phyloP scores from a whole-genome alignment of 257 asterid genomes.

The Solanum bulbocastanum region DNA sequence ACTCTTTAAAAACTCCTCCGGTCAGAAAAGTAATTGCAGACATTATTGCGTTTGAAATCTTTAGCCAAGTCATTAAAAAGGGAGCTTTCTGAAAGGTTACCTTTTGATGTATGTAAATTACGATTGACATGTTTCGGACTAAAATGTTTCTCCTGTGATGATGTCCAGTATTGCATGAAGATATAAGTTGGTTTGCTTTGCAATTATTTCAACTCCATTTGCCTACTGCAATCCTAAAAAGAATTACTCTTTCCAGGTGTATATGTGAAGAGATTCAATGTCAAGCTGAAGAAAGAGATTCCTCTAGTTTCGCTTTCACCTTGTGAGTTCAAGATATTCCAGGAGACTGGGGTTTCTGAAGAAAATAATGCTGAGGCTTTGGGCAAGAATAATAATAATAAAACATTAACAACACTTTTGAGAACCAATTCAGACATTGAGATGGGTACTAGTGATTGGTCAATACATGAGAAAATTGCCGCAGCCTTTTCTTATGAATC shows the following conservation, averaged over 20 bases:
- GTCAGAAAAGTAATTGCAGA: background rate
- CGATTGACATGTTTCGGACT: background rate
- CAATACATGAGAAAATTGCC: constrained; percentile 54
- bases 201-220: background rate
- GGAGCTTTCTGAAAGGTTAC: background rate
- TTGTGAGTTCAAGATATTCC: constrained; percentile 51
- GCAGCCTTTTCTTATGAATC: constrained; percentile 43
- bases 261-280: constrained; percentile 38
- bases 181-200: background rate
- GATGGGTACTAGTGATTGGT: constrained; percentile 58
- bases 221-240: background rate
- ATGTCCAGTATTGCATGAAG: background rate
- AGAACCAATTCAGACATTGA: constrained; percentile 34
- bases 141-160: background rate
- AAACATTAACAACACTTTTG: constrained; percentile 17
- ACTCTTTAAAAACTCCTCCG: background rate
- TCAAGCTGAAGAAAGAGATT: constrained; percentile 37
- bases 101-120: background rate
- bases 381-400: constrained; percentile 27
- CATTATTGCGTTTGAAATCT: background rate
- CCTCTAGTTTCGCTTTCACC: constrained; percentile 62
- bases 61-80: background rate
- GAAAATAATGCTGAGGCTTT: constrained; percentile 25
- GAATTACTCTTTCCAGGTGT: constrained; percentile 51
- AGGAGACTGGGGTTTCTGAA: constrained; percentile 28